Base-by-base conservation (phyloP, 2,329 filamentous ascomycete genomes). In the Microdochium paspali region DNA sequence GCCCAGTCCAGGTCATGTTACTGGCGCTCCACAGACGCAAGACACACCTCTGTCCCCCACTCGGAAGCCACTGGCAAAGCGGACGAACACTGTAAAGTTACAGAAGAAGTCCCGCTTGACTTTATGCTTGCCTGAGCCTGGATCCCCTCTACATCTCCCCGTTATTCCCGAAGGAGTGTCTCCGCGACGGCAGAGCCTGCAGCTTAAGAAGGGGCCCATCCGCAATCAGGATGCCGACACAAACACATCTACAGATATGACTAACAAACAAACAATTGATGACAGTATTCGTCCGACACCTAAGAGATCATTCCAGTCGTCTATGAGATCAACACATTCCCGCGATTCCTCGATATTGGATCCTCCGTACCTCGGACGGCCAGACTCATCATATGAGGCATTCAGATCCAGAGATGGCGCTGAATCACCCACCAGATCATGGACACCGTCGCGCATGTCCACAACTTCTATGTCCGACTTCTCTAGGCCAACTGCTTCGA, bases 401-500 rank as follows among this genome's bases (percentile, higher is more conserved):
- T 85, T 78, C 53, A 72, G 72, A 30, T 67, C 69, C 32, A 64
- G 69, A 47, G 71, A 40, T 40, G 35, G 69, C 43, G 61, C 65
- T 15, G 56, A 62, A 13, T 81, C 82, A 5, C 79, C 78, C 1
- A 74, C 76, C 1, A 70, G 79, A 48, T 72, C 78, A 2, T 85
- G 79, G 77, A 74, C 76, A 1, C 77, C 79, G 0, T 73, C 74
- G 15, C 68, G 70, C 50, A 61, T 64, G 46, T 70, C 69, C 21
- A 57, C 55, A 1, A 72, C 72, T 10, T 44, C 42, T 3, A 15
- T 26, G 3, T 69, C 70, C 26, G 87, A 90, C 51, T 88, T 86
- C 65, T 66, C 76, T 24, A 77, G 87, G 46, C 85, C 87, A 9
- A 84, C 88, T 2, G 79, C 87, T 1, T 79, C 82, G 1, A 82